phyloP scores from a whole-genome alignment of 768 basidiomycete genomes.

The Sistotremastrum suecicum region DNA sequence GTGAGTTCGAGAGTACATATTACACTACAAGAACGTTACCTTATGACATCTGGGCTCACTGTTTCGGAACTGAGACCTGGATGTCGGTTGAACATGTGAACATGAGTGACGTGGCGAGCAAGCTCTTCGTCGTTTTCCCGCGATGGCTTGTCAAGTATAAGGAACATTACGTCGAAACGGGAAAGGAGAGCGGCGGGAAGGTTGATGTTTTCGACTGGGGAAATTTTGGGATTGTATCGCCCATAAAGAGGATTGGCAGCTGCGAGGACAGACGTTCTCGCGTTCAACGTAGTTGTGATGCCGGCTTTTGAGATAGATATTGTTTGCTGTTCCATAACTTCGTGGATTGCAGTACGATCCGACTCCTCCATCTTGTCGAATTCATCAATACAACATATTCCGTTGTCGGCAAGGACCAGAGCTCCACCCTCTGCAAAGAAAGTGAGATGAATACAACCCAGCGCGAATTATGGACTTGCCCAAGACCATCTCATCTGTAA shows the following conservation, averaged over 20 bases:
- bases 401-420: conserved; percentile 97
- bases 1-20: conserved; percentile 3
- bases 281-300: conserved; percentile 95
- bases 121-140: conserved; percentile 93
- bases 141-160: conserved; percentile 91
- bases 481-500: conserved; percentile 98
- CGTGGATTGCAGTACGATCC: conserved; percentile 95
- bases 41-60: conserved; percentile 77
- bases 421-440: conserved; percentile 80
- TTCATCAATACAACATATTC: conserved; percentile 99
- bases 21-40: conserved; percentile 30
- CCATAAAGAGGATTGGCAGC: conserved; percentile 98
- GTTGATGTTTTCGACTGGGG: conserved; percentile 98
- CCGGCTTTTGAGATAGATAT: conserved; percentile 99
- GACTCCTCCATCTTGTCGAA: conserved; percentile 99
- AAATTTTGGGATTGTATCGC: conserved; percentile 94
- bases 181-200: conserved; percentile 92
- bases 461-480: conserved; percentile 37
- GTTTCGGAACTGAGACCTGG: conserved; percentile 76
- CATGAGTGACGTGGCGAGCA: conserved; percentile 93
- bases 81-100: conserved; percentile 91
- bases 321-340: conserved; percentile 99
- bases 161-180: conserved; percentile 90
- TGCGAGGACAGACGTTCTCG: conserved; percentile 92
- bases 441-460: neutral